Conservation (phyloP, 768 basidiomycete species). For the Lactarius tabidus region DNA sequence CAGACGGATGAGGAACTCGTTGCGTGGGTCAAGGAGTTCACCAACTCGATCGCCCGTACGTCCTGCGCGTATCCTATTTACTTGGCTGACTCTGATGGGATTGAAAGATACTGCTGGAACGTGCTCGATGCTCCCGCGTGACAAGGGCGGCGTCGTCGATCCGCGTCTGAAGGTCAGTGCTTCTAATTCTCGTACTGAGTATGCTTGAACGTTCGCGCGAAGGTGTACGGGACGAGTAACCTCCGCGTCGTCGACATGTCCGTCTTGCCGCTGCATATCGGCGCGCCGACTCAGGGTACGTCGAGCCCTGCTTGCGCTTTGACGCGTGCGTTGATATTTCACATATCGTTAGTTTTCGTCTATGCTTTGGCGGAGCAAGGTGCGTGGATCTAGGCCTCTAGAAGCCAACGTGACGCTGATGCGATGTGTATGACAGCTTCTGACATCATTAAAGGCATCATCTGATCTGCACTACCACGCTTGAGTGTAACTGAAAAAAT, state of each 20-base stretch:
- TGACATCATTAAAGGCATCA: conserved; percentile 31
- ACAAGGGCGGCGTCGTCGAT: conserved; percentile 51
- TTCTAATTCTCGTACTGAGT: too few species aligned
- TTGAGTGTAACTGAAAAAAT: not conserved
- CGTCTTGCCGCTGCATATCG: conserved; percentile 48
- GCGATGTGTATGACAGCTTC: conserved; percentile 23
- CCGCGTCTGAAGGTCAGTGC: conserved; percentile 39
- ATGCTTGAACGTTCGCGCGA: not conserved
- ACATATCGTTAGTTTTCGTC: conserved; percentile 29
- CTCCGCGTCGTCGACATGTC: conserved; percentile 55
- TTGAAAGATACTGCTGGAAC: conserved; percentile 44
- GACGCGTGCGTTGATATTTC: not conserved
- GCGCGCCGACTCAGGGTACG: conserved; percentile 44
- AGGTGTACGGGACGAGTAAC: conserved; percentile 57
- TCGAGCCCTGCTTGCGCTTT: not conserved
- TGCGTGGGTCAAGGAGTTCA: conserved; percentile 18
- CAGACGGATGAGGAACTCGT: conserved; percentile 31
- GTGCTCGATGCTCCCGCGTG: conserved; percentile 51
- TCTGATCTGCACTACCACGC: conserved; percentile 2
- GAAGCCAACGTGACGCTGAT: not conserved
- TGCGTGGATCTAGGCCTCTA: conserved; percentile 17
- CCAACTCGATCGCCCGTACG: conserved; percentile 10
- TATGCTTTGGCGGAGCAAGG: conserved; percentile 49
- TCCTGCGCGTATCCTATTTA: not conserved
- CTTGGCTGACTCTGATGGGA: not conserved